These are phyloP conservation scores for Tulasnella sp. DNA, from an alignment of 768 basidiomycete genomes.

Conservation along the genomic window DNA sequence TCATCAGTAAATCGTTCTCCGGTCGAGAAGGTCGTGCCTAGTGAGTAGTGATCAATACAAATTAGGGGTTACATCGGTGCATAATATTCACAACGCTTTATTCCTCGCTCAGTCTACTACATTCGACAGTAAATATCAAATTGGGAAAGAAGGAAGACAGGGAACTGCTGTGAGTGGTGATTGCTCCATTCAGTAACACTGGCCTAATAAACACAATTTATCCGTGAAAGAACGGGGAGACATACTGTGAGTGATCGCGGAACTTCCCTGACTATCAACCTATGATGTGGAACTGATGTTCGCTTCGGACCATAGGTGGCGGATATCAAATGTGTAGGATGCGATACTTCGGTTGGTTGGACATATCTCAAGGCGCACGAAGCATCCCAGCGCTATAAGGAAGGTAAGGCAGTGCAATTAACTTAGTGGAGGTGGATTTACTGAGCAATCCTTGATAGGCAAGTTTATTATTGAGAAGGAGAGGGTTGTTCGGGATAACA, in stretches of 20 bases:
- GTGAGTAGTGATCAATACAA: not conserved
- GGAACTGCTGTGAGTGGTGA: conserved; percentile 16
- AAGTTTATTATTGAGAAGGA: conserved; percentile 20
- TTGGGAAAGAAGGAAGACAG: conserved; percentile 18
- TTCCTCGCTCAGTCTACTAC: conserved; percentile 10
- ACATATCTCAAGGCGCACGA: conserved; percentile 18
- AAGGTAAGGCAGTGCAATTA: conserved; percentile 7
- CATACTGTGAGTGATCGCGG: conserved; percentile 15
- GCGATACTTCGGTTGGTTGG: conserved; percentile 18
- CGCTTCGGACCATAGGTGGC: conserved; percentile 15
- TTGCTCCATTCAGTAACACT: too few species aligned
- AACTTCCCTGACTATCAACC: not conserved
- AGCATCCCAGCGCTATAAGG: conserved; percentile 17
- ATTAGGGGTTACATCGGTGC: not conserved
- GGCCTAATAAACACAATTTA: not conserved
- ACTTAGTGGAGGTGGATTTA: not conserved
- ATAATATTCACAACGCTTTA: not conserved
- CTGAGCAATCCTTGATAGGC: not conserved
- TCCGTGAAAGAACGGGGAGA: conserved; percentile 15
- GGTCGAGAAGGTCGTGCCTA: conserved; percentile 19
- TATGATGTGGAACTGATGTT: too few species aligned
- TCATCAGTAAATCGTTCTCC: conserved; percentile 20
- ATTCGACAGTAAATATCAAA: conserved; percentile 16
- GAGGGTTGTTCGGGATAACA: conserved; percentile 17
- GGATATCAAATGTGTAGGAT: conserved; percentile 18